Evolutionary conservation across 768 basidiomycete genomes (phyloP).

Genomic region (Cystobasidiopsis lactophilus): DNA sequence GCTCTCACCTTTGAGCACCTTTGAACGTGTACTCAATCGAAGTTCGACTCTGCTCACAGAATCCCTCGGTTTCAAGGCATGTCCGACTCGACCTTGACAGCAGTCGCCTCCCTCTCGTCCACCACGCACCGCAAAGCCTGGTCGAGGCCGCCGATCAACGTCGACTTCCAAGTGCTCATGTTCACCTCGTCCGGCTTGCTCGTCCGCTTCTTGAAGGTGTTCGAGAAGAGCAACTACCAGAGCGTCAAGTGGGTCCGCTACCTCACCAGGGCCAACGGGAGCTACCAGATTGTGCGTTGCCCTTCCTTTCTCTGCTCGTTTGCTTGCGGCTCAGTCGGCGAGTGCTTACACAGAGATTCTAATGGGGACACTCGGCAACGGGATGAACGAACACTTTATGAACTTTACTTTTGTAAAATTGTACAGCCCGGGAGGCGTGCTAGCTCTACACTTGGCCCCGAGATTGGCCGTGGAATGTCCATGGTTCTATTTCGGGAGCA

Average conservation of each 20-base stretch:
- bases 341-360: too few species aligned
- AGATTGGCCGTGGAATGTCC: too few species aligned
- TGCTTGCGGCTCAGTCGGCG: too few species aligned
- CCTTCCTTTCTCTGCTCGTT: background rate
- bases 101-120: conserved; percentile 56
- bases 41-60: conserved; percentile 28
- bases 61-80: conserved; percentile 81
- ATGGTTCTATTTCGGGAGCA: too few species aligned
- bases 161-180: conserved; percentile 98
- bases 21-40: background rate
- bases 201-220: conserved; percentile 92
- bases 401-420: too few species aligned
- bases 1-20: background rate
- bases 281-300: conserved; percentile 51
- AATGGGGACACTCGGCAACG: too few species aligned
- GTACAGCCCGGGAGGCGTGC: too few species aligned
- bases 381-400: too few species aligned
- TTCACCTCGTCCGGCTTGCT: conserved; percentile 89
- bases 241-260: conserved; percentile 21
- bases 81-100: conserved; percentile 67
- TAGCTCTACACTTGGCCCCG: too few species aligned
- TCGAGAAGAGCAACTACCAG: conserved; percentile 83
- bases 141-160: conserved; percentile 92
- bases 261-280: conserved; percentile 34
- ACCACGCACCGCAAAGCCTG: conserved; percentile 87